Conservation (phyloP, 495 filamentous ascomycete genomes). For the Aspergillus carlsbadensis region DNA sequence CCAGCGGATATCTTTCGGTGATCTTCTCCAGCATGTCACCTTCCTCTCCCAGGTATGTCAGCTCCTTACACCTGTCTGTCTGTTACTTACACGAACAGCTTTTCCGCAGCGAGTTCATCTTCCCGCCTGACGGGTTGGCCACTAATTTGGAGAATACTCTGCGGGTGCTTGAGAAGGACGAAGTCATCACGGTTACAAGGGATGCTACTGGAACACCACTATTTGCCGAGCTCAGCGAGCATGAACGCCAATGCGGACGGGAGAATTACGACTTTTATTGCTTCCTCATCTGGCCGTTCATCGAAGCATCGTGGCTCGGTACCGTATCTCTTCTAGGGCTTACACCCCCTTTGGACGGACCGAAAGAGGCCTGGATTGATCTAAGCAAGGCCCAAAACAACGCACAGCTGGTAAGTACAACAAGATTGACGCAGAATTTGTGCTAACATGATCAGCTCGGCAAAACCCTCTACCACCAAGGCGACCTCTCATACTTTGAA, state of each 20-base stretch:
- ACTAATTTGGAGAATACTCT: slow-evolving; percentile 79
- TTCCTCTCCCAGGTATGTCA: slow-evolving; percentile 73
- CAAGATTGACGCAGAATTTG: not conserved
- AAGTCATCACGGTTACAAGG: slow-evolving; percentile 69
- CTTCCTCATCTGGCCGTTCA: slow-evolving; percentile 97
- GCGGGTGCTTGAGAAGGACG: slow-evolving; percentile 70
- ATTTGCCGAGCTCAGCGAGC: slow-evolving; percentile 69
- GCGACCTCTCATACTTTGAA: slow-evolving; percentile 94
- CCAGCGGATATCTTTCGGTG: slow-evolving; percentile 73
- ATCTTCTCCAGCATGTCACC: slow-evolving; percentile 70
- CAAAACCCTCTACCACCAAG: slow-evolving; percentile 97
- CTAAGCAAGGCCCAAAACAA: slow-evolving; percentile 74
- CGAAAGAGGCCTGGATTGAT: slow-evolving; percentile 73
- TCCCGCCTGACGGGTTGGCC: slow-evolving; percentile 78
- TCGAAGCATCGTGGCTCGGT: slow-evolving; percentile 89
- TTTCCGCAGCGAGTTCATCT: slow-evolving; percentile 96
- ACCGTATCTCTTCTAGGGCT: slow-evolving; percentile 83
- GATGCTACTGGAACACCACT: slow-evolving; percentile 54
- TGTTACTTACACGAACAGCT: slow-evolving; percentile 49
- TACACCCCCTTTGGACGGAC: slow-evolving; percentile 63
- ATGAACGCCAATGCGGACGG: slow-evolving; percentile 72
- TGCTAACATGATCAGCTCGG: slow-evolving; percentile 58
- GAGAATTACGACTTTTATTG: slow-evolving; percentile 99
- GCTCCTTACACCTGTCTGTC: not conserved
- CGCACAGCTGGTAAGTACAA: slow-evolving; percentile 69